Base-by-base conservation (phyloP, 805 yeast genomes). In the Ogataea pini region DNA sequence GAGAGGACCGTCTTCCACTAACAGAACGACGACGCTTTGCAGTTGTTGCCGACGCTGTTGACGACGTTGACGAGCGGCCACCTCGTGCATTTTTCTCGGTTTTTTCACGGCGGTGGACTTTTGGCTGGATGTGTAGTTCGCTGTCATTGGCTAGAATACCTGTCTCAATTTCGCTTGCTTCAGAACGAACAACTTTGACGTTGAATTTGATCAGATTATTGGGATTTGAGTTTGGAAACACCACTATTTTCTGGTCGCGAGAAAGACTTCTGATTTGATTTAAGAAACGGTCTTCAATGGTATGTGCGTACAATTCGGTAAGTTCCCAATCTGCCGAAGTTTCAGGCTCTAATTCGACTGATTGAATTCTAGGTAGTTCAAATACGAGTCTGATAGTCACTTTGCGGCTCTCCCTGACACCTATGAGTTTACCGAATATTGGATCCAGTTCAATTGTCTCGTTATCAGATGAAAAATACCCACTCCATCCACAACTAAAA, bases 291-390 rank as follows among this genome's bases (percentile, higher is more conserved):
- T 82, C 79, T 61, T 92, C 97, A 20, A 92, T 76, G 36, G 75
- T 78, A 24, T 77, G 81, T 2, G 96, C 92, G 64, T 92, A 87
- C 2, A 86, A 66, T 61, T 91, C 96, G 2, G 90, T 86, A 22
- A 88, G 70, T 55, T 91, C 97, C 97, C 97, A 92, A 62, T 92
- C 99, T 4, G 85, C 76, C 1, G 83, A 65, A 0, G 88, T 75
- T 16, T 78, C 67, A 0, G 98, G 98, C 59, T 88, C 96, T 37
- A 92, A 74, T 58, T 79, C 82, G 2, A 91, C 82, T 3, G 82
- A 79, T 5, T 73, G 70, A 1, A 89, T 80, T 34, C 67, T 73
- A n/a, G 76, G 79, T 1, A 72, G 63, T 32, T 78, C 71, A 12
- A 79, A 70, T 47, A 77, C 75, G 44, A 85, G 61, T 31, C 68